Conservation (phyloP, 352 stramenopile genomes). For the Globisporangium parvum region DNA sequence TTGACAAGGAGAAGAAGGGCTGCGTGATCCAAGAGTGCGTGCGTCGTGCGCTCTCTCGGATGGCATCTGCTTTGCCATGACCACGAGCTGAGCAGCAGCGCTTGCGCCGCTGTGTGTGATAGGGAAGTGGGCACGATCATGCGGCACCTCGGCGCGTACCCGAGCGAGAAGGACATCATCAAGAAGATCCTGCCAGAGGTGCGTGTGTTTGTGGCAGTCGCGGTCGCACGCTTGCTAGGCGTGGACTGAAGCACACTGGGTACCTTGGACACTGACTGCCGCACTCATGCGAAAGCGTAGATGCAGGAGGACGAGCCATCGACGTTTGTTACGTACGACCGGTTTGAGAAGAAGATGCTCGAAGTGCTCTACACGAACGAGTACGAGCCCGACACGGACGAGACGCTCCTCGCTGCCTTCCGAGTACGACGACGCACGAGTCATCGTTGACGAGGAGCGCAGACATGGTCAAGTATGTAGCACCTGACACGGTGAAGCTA, state of each 20-base stretch:
- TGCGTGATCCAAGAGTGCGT: conserved; percentile 81
- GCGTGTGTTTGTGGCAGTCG: neutral
- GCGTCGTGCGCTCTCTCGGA: neutral
- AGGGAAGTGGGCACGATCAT: conserved; percentile 90
- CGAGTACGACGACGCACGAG: conserved; percentile 16
- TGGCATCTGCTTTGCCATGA: neutral
- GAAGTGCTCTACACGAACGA: conserved; percentile 86
- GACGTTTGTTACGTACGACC: conserved; percentile 86
- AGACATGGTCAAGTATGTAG: neutral
- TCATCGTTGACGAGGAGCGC: neutral
- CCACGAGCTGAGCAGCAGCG: neutral
- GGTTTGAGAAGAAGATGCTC: conserved; percentile 92
- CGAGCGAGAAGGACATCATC: conserved; percentile 88
- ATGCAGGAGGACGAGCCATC: conserved; percentile 89
- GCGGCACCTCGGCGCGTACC: conserved; percentile 86
- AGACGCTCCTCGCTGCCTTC: conserved; percentile 83
- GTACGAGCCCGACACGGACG: conserved; percentile 85
- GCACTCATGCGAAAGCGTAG: conserved; percentile 15
- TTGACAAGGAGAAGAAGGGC: conserved; percentile 90
- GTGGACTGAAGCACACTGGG: neutral
- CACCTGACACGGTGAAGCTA: neutral
- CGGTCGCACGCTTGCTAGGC: neutral
- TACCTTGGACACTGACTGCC: neutral
- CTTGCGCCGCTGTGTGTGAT: neutral
- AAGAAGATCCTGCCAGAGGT: conserved; percentile 90